Evolutionary conservation across 495 filamentous ascomycete species (phyloP).

Genomic region (Penicillium parvum): DNA sequence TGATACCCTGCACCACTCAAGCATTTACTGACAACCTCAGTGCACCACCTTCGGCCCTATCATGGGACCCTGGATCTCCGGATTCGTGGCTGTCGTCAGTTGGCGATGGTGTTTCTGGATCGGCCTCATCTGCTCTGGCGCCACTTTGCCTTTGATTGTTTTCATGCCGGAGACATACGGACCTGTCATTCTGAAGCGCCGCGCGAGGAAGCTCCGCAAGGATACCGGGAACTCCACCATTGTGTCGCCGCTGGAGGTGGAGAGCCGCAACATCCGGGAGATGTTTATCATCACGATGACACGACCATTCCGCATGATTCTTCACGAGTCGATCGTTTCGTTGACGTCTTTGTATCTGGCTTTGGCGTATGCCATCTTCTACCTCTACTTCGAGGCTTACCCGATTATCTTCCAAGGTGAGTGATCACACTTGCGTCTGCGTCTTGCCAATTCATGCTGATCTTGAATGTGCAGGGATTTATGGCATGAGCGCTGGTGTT

Average conservation of each 20-base stretch:
- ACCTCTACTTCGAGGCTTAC: conserved; percentile 68
- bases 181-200: conserved; percentile 60
- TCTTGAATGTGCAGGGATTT: conserved; percentile 19
- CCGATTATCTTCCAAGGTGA: conserved; percentile 58
- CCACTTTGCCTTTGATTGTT: conserved; percentile 39
- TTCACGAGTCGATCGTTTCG: conserved; percentile 57
- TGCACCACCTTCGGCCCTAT: conserved; percentile 61
- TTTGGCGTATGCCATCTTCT: conserved; percentile 69
- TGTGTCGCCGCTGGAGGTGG: conserved; percentile 43
- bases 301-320: conserved; percentile 41
- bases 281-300: conserved; percentile 43
- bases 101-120: conserved; percentile 68
- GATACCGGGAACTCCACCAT: conserved; percentile 53
- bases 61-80: conserved; percentile 60
- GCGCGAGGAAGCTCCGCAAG: conserved; percentile 62
- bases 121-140: conserved; percentile 51
- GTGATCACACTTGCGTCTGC: neutral
- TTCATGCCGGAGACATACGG: conserved; percentile 64
- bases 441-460: neutral
- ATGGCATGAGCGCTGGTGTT: conserved; percentile 34
- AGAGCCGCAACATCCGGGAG: conserved; percentile 41
- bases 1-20: neutral
- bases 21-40: no score
- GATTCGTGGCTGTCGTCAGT: conserved; percentile 52
- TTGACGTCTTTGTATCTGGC: conserved; percentile 65